phyloP scores from a whole-genome alignment of 495 filamentous ascomycete species.

The Xanthoparmelia taractica region DNA sequence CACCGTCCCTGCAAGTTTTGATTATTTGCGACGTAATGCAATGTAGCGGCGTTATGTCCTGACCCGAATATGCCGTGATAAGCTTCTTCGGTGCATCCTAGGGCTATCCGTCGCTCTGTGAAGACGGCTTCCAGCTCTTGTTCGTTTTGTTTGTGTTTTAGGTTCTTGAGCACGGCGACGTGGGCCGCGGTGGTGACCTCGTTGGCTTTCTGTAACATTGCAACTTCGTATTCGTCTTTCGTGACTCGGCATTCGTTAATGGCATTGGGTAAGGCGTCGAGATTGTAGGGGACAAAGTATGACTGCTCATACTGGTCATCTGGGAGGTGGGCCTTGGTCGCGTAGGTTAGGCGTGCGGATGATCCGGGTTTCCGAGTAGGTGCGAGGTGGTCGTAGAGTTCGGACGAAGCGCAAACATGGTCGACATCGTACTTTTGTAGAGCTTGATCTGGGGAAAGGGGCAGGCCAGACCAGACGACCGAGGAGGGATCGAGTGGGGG shows the following conservation, averaged over 20 bases:
- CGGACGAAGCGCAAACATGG: slow-evolving; percentile 56
- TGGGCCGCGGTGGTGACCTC: slow-evolving; percentile 68
- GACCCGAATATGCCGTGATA: slow-evolving; percentile 82
- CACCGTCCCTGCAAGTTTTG: slow-evolving; percentile 57
- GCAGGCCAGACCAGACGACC: slow-evolving; percentile 95
- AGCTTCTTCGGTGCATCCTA: slow-evolving; percentile 67
- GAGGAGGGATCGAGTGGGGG: slow-evolving; percentile 78
- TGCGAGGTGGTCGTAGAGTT: slow-evolving; percentile 59
- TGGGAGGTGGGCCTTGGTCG: slow-evolving; percentile 27
- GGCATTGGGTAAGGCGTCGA: slow-evolving; percentile 42
- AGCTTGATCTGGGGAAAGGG: slow-evolving; percentile 67
- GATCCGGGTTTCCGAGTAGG: slow-evolving; percentile 28
- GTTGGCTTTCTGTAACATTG: slow-evolving; percentile 70
- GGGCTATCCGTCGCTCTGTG: slow-evolving; percentile 56
- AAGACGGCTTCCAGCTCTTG: slow-evolving; percentile 76
- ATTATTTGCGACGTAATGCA: slow-evolving; percentile 83
- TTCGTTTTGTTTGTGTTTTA: slow-evolving; percentile 62
- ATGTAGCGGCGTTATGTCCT: slow-evolving; percentile 65
- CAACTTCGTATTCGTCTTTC: slow-evolving; percentile 76
- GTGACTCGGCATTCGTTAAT: slow-evolving; percentile 62
- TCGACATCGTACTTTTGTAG: slow-evolving; percentile 75
- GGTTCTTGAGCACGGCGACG: slow-evolving; percentile 51
- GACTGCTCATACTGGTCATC: slow-evolving; percentile 9
- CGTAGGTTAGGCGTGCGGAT: slow-evolving; percentile 24
- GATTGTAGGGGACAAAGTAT: slow-evolving; percentile 18